Conservation (phyloP, 306 rosid species). For the Vigna hirtella region DNA sequence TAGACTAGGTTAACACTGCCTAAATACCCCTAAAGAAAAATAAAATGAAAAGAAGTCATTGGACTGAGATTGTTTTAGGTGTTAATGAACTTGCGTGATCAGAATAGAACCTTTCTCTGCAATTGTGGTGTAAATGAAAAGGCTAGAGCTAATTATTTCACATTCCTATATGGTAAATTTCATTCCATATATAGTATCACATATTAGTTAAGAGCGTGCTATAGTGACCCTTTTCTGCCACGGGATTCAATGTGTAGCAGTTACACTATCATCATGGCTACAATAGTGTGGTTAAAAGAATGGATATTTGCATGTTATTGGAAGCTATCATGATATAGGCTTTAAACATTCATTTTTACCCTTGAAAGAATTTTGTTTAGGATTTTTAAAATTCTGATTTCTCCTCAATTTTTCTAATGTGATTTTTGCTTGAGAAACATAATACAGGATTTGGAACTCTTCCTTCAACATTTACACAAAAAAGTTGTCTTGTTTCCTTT, state of each 20-base stretch:
- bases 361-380: neutral
- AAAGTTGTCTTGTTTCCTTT: neutral
- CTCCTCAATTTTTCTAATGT: neutral
- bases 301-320: neutral
- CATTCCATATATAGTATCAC: neutral
- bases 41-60: neutral
- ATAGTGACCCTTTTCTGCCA: neutral
- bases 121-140: constrained; percentile 2
- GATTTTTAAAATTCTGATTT: neutral
- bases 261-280: neutral
- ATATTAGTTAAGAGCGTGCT: neutral
- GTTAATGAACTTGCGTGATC: constrained; percentile 6
- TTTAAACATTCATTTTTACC: neutral
- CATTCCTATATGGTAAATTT: neutral
- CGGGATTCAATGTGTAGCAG: neutral
- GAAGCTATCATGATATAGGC: neutral
- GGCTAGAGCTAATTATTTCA: neutral
- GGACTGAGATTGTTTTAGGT: constrained; percentile 1
- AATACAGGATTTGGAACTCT: neutral
- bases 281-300: neutral
- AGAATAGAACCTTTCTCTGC: neutral
- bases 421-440: neutral
- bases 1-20: constrained; percentile 1
- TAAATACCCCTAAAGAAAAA: neutral
- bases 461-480: neutral